A percentile compares a stretch with the other conserved stretches of the same genome.
Conservation (phyloP, 2,329 filamentous ascomycete species). For the Fusarium xyrophilum region DNA sequence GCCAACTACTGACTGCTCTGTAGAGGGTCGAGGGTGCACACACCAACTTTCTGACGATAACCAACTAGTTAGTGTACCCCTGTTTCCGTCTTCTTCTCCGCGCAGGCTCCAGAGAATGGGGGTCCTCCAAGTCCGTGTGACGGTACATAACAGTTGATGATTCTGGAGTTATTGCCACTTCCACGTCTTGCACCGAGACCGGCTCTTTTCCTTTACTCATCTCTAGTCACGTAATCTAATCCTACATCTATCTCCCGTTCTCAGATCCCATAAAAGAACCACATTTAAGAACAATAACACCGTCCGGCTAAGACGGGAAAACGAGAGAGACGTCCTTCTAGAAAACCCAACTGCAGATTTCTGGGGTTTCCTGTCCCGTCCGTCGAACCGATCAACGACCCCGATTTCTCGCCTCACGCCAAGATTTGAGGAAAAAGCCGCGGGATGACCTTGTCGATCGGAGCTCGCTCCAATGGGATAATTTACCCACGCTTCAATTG, state of each 20-base stretch:
- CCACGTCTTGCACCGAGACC: not conserved
- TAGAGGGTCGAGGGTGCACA: slow-evolving; percentile 19
- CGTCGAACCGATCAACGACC: not conserved
- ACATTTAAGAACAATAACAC: not conserved
- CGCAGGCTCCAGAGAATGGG: slow-evolving; percentile 16
- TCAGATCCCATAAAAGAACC: not conserved
- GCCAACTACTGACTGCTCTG: no score
- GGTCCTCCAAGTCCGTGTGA: not conserved
- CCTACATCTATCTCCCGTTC: not conserved
- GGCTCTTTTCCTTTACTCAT: not conserved
- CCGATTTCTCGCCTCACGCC: slow-evolving; percentile 22
- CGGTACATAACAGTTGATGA: not conserved
- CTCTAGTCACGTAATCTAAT: not conserved
- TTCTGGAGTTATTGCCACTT: not conserved
- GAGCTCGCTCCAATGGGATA: slow-evolving; percentile 20
- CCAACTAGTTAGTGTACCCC: slow-evolving; percentile 10
- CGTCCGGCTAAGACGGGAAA: slow-evolving; percentile 2
- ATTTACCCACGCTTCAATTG: slow-evolving; percentile 34
- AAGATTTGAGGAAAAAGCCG: slow-evolving; percentile 26
- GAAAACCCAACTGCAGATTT: slow-evolving; percentile 31
- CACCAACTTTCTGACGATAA: slow-evolving; percentile 19
- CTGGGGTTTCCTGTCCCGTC: slow-evolving; percentile 21
- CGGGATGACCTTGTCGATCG: slow-evolving; percentile 27
- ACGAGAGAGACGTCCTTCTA: slow-evolving; percentile 30
- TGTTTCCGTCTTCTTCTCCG: slow-evolving; percentile 19